These are phyloP conservation scores for Carpinus fangiana DNA, from an alignment of 306 rosid genomes.

Conservation along the genomic window DNA sequence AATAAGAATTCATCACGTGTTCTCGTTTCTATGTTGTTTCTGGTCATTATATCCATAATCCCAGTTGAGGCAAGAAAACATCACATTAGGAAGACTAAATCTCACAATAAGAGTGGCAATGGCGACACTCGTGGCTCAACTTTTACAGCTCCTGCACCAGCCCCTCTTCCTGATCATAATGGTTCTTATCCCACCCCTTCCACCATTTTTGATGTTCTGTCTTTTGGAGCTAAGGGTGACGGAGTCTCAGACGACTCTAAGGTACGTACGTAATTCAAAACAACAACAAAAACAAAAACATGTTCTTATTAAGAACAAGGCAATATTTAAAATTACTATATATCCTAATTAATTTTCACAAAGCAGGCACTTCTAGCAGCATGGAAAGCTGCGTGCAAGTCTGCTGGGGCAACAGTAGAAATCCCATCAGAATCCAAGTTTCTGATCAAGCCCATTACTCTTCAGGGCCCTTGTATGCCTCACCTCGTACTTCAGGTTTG, in stretches of 20 bases:
- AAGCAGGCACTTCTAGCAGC: conserved; percentile 74
- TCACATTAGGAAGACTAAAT: conserved; percentile 43
- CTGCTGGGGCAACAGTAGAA: conserved; percentile 55
- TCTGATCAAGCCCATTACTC: conserved; percentile 65
- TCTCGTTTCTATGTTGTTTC: conserved; percentile 36
- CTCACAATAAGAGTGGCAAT: conserved; percentile 35
- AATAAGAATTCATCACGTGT: conserved; percentile 32
- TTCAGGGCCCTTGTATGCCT: conserved; percentile 89
- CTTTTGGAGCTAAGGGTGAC: conserved; percentile 82
- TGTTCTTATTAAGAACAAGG: background rate
- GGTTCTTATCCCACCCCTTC: conserved; percentile 30
- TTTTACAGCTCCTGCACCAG: conserved; percentile 42
- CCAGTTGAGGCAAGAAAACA: conserved; percentile 73
- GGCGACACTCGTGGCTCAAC: conserved; percentile 32
- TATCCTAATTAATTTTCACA: no score
- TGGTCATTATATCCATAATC: conserved; percentile 31
- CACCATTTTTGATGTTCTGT: conserved; percentile 49
- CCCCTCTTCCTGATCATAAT: conserved; percentile 42
- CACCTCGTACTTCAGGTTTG: conserved; percentile 77
- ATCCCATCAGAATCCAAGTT: conserved; percentile 63
- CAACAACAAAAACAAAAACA: background rate
- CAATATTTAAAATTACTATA: no score
- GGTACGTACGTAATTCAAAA: conserved; percentile 52
- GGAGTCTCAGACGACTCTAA: conserved; percentile 79
- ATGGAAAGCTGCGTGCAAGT: conserved; percentile 84